Evolutionary conservation across 805 yeast genomes (phyloP), one percentile per base, ranked within the genome.

Genomic region (Saccharomycopsis capsularis): DNA sequence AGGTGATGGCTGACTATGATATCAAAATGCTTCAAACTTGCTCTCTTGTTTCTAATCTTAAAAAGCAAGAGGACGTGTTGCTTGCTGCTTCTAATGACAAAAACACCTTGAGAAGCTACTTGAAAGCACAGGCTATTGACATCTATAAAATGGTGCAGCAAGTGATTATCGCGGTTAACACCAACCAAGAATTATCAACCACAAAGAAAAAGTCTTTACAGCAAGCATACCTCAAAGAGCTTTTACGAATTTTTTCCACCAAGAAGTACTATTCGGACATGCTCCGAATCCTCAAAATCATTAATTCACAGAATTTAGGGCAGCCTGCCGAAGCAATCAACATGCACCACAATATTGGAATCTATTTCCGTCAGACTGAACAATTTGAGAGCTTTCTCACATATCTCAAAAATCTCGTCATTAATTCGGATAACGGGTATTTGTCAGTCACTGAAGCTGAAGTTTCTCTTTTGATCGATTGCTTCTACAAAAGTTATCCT

Each of bases 251-350:
- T 4, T 48, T 48, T 30, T 40, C 52, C 3, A 39, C 29, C 9
- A 48, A 48, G 29, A 44, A 44, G 23, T 48, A 48, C 22, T 48
- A 42, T 22, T 24, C 30, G 5, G 52, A 48, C 15, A 44, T 48
- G 24, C 23, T 48, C 4, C 43, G 40, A 44, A 40, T 44, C 11
- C 39, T 48, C 44, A 48, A 44, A 27, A 25, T 48, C n/a, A 29
- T 38, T 7, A 42, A 48, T 9, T 25, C 29, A 18, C 34, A 38
- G 13, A 37, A 39, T n/a, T 19, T 38, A 13, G n/a, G 15, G 9
- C n/a, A 27, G 5, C 13, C 15, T n/a, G 30, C 37, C 18, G 32
- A 38, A 6, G 32, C 27, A 6, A 23, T 16, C 4, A 40, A 38
- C 7, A 18, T 44, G 34, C 42, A 40, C 35, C 22, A 29, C 13